These are phyloP conservation scores for Nannizzia gypsea DNA, from an alignment of 2,329 filamentous ascomycete species.

Conservation along the genomic window DNA sequence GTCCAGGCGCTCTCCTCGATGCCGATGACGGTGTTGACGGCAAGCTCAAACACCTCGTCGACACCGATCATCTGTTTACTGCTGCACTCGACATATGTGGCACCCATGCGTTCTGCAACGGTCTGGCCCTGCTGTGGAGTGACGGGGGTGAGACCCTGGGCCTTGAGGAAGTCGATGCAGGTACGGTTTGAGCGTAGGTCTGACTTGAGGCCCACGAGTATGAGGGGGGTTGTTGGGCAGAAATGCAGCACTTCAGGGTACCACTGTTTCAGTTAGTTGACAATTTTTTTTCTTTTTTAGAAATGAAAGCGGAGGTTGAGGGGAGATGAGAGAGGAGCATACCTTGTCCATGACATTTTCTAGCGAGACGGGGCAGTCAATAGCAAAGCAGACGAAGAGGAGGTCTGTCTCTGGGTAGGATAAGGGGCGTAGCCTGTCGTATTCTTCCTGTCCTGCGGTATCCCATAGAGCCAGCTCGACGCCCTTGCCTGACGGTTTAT, in stretches of 20 bases:
- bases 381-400: constrained; percentile 97
- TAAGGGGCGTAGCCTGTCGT: constrained; percentile 85
- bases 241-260: constrained; percentile 98
- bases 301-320: too few relatives aligned
- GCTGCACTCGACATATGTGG: constrained; percentile 94
- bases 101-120: constrained; percentile 87
- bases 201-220: constrained; percentile 92
- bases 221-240: constrained; percentile 90
- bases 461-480: constrained; percentile 97
- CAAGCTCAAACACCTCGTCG: constrained; percentile 88
- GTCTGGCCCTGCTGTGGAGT: constrained; percentile 78
- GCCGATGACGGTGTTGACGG: constrained; percentile 78
- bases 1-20: constrained; percentile 53
- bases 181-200: constrained; percentile 91
- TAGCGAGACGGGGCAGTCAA: constrained; percentile 94
- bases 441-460: constrained; percentile 96
- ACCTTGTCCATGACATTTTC: constrained; percentile 99
- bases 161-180: constrained; percentile 97
- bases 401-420: constrained; percentile 98
- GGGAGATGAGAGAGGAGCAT: constrained; percentile 23
- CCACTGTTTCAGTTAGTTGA: constrained; percentile 51
- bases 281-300: not conserved
- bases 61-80: constrained; percentile 95
- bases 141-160: constrained; percentile 89
- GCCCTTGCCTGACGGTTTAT: constrained; percentile 77